A percentile compares a stretch with the other conserved stretches of the same genome.
Evolutionary conservation across 257 asterid species (phyloP).

Genomic region (Solanum tacnaense): DNA sequence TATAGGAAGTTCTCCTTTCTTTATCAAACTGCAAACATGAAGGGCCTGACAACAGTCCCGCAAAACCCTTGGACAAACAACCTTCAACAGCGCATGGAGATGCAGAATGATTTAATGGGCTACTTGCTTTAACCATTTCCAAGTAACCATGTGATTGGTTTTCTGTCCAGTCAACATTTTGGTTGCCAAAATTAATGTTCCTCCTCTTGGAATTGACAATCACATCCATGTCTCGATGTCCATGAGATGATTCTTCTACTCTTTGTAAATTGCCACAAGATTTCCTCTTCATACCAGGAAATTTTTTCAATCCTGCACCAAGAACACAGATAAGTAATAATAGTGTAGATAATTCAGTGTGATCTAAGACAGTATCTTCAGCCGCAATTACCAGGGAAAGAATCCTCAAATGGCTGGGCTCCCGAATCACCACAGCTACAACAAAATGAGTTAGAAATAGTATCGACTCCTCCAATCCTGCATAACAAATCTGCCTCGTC

Average conservation of each 20-base stretch:
- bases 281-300: slow-evolving; percentile 78
- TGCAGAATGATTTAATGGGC: slow-evolving; percentile 24
- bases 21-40: slow-evolving; percentile 44
- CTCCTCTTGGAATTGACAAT: slow-evolving; percentile 31
- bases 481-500: slow-evolving; percentile 4
- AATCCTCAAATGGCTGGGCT: slow-evolving; percentile 31
- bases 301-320: slow-evolving; percentile 40
- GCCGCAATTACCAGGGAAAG: slow-evolving; percentile 18
- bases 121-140: slow-evolving; percentile 23
- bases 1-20: slow-evolving; percentile 36
- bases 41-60: slow-evolving; percentile 48
- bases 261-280: slow-evolving; percentile 17
- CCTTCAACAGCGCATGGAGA: slow-evolving; percentile 67
- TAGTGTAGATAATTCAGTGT: neutral
- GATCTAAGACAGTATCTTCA: neutral
- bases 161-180: slow-evolving; percentile 13
- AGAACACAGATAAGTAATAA: neutral
- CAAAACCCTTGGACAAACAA: slow-evolving; percentile 72
- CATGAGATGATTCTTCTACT: slow-evolving; percentile 16
- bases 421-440: slow-evolving; percentile 54
- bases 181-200: slow-evolving; percentile 6
- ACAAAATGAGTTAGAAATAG: slow-evolving; percentile 30
- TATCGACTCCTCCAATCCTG: slow-evolving; percentile 48
- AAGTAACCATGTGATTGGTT: slow-evolving; percentile 16
- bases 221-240: slow-evolving; percentile 5